These are phyloP conservation scores for Stenogyne calaminthoides DNA, from an alignment of 305 asterid genomes.

Conservation along the genomic window DNA sequence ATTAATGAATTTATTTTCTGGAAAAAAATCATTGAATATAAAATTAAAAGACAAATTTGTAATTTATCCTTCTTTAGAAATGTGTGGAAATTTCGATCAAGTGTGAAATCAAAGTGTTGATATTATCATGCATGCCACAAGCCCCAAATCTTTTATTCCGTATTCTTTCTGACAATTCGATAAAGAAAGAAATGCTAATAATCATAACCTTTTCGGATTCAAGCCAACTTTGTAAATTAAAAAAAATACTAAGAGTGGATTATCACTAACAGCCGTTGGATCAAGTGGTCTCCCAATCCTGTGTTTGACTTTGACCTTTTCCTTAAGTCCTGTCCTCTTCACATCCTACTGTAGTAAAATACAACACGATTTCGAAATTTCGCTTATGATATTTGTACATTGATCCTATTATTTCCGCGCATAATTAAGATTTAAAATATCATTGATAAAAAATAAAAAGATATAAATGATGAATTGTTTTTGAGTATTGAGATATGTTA, in stretches of 20 bases:
- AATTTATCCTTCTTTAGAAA: too few relatives aligned
- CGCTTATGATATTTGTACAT: background rate
- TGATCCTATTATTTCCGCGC: background rate
- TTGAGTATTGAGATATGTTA: too few relatives aligned
- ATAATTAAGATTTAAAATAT: too few relatives aligned
- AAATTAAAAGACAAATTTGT: too few relatives aligned
- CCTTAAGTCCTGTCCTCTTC: background rate
- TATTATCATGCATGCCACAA: background rate
- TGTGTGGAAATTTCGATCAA: background rate
- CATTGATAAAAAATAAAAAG: too few relatives aligned
- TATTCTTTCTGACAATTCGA: conserved; percentile 2
- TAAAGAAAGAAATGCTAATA: background rate
- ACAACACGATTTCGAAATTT: background rate
- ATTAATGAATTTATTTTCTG: too few relatives aligned
- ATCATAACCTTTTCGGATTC: background rate
- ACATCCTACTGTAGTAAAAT: background rate
- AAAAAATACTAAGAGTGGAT: background rate
- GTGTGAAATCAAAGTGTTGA: background rate
- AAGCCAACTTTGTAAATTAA: background rate
- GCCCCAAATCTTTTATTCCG: background rate
- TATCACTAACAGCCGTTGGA: conserved; percentile 15
- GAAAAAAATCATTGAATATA: too few relatives aligned
- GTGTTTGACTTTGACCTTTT: conserved; percentile 25
- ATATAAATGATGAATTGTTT: too few relatives aligned
- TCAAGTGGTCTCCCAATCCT: background rate